Percentiles rank a stretch among this genome's conserved stretches.
Evolutionary conservation across 768 basidiomycete species (phyloP).

Genomic region (Neoboletus magnificus): DNA sequence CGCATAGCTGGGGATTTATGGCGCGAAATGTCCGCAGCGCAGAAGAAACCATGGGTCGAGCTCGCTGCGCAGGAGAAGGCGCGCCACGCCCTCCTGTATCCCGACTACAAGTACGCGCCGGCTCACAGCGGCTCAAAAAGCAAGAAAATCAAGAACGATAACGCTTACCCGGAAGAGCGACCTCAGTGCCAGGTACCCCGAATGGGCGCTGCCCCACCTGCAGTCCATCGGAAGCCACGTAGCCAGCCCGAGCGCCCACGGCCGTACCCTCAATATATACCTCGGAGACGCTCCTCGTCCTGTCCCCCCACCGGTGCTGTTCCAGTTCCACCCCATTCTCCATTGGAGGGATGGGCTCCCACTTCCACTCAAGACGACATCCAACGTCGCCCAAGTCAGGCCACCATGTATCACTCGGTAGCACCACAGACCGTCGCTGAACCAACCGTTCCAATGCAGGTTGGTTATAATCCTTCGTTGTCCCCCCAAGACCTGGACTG

Average conservation of each 20-base stretch:
- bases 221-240: slow-evolving; percentile 1
- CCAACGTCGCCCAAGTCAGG: slow-evolving; percentile 32
- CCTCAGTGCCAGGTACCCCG: slow-evolving; percentile 10
- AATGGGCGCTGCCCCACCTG: background rate
- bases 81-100: slow-evolving; percentile 39
- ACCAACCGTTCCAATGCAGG: background rate
- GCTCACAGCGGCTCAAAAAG: slow-evolving; percentile 16
- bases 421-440: slow-evolving; percentile 9
- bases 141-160: slow-evolving; percentile 19
- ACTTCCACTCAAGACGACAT: slow-evolving; percentile 32
- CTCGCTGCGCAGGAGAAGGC: slow-evolving; percentile 50
- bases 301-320: slow-evolving; percentile 39
- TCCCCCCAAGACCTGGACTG: slow-evolving; percentile 7
- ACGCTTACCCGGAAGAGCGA: slow-evolving; percentile 5
- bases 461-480: background rate
- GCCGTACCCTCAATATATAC: slow-evolving; percentile 22
- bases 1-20: slow-evolving; percentile 66
- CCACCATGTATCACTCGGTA: slow-evolving; percentile 35
- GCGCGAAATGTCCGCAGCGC: slow-evolving; percentile 48
- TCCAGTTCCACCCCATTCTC: slow-evolving; percentile 21
- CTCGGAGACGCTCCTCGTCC: slow-evolving; percentile 38
- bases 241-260: slow-evolving; percentile 17
- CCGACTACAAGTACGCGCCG: slow-evolving; percentile 44
- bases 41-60: slow-evolving; percentile 49
- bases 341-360: slow-evolving; percentile 18